Base-by-base conservation (phyloP, 208 protist species). In the Leishmania tropica region DNA sequence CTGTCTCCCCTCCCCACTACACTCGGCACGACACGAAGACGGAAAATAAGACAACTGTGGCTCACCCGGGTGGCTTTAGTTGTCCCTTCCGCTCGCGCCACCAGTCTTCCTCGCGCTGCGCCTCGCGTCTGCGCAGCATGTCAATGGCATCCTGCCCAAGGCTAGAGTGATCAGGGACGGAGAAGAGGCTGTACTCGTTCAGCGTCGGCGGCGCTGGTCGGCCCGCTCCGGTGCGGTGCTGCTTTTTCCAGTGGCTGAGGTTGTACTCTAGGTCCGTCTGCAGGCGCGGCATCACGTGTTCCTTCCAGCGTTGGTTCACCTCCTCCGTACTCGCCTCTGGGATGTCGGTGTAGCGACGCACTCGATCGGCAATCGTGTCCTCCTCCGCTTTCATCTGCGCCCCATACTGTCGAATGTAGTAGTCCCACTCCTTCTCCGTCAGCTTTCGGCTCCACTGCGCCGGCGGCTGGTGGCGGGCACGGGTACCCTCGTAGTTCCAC, bases 181-280 rank as follows among this genome's bases (percentile, higher is more conserved):
- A 89, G 74, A 97, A 97, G 6, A 97, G 84, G 72, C 79, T 89
- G 76, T 97, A 97, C 85, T 96, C 92, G 13, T 85, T 81, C 76
- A 95, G 56, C 72, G 83, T 87, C 56, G 89, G 87, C 5, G 87
- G 76, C 10, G 60, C 74, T 24, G 81, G 81, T 56, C 85, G 67
- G 11, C 77, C 74, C 35, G 83, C 81, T n/a, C 89, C 89, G 35
- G 75, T 68, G 45, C 80, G 83, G 68, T 92, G 88, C 56, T 92
- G 84, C 37, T 85, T 74, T 87, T 96, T 97, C 78, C 90, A 90
- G 78, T 96, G 84, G 17, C 81, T 79, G 10, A 96, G 67, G 78
- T 97, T 95, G 82, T 92, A 85, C 85, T 93, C 91, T 62, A 96
- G 42, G 71, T 97, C 94, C n/a, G 94, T 92, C 65, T 95, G 94